phyloP scores from a whole-genome alignment of 768 basidiomycete genomes.

The Mycena polygramma region DNA sequence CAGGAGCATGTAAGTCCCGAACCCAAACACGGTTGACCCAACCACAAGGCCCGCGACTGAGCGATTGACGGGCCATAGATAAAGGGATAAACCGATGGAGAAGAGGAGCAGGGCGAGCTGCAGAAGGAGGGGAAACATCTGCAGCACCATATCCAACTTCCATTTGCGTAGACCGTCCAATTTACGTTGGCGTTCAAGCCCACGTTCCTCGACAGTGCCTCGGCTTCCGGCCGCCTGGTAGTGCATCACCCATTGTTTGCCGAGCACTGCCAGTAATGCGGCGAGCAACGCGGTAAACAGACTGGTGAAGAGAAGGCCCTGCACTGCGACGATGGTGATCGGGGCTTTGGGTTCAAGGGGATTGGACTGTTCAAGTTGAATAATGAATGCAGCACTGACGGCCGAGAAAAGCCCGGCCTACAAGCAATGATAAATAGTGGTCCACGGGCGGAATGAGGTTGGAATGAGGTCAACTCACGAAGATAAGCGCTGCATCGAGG shows the following conservation, averaged over 20 bases:
- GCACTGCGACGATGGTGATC: not conserved
- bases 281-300: not conserved
- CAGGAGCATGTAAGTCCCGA: not conserved
- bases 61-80: not conserved
- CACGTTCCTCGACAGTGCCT: not conserved
- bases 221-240: not conserved
- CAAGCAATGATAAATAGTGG: not conserved
- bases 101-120: not conserved
- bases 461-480: constrained; percentile 10
- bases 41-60: not conserved
- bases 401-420: constrained; percentile 26
- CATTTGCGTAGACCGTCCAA: not conserved
- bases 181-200: not conserved
- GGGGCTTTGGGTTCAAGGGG: too few species aligned
- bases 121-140: not conserved
- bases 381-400: not conserved
- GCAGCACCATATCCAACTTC: not conserved
- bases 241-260: constrained; percentile 3
- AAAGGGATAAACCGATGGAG: not conserved
- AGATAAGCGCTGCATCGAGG: constrained; percentile 18
- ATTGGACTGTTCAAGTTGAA: not conserved
- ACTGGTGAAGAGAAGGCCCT: not conserved
- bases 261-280: not conserved
- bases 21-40: not conserved
- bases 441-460: too few species aligned